Evolutionary conservation across 768 basidiomycete species (phyloP).

Genomic region (Suillus ampliporus): DNA sequence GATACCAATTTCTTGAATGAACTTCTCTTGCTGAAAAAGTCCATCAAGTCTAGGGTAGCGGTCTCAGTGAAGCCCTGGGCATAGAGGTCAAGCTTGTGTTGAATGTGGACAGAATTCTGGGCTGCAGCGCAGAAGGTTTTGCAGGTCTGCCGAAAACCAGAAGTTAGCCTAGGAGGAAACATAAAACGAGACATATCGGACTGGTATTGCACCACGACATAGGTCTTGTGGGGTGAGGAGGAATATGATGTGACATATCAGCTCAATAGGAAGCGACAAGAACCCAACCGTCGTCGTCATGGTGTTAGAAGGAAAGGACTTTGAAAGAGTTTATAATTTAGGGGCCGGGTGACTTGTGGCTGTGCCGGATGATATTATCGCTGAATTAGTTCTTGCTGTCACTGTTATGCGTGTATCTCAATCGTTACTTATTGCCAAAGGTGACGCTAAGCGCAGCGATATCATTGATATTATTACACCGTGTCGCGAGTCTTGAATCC

Average conservation of each 20-base stretch:
- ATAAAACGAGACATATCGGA: not conserved
- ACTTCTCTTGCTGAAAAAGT: not conserved
- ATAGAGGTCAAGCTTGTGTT: not conserved
- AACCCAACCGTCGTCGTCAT: not conserved
- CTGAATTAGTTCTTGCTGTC: too few species aligned
- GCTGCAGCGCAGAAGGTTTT: not conserved
- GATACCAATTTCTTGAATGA: not conserved
- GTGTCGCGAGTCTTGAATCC: not conserved
- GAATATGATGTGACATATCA: not conserved
- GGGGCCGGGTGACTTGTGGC: too few species aligned
- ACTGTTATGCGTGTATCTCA: too few species aligned
- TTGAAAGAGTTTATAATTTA: too few species aligned
- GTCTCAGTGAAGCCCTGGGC: not conserved
- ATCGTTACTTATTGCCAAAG: too few species aligned
- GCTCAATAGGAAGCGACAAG: not conserved
- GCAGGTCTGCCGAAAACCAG: not conserved
- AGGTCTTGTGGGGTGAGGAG: not conserved
- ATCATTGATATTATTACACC: too few species aligned
- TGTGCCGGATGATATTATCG: too few species aligned
- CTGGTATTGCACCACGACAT: not conserved
- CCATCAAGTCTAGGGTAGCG: not conserved
- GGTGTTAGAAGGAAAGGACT: not conserved
- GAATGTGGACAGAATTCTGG: not conserved
- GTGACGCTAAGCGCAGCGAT: too few species aligned
- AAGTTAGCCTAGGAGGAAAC: not conserved